Conservation (phyloP, 805 yeast species). For the Teunomyces cretensis region DNA sequence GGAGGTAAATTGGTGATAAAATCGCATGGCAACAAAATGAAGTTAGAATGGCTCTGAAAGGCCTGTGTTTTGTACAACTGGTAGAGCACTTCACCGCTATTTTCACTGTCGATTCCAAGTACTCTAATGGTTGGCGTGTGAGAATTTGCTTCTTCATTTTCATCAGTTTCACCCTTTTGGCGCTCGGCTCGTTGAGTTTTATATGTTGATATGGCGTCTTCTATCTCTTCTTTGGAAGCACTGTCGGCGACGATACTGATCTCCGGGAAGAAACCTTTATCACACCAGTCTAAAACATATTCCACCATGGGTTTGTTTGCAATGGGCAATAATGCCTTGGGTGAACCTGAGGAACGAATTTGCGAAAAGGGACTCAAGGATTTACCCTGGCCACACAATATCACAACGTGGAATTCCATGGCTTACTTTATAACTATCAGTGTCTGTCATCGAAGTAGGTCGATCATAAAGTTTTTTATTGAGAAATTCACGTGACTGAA, state of each 20-base stretch:
- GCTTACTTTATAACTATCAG: background rate
- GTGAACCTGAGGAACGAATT: slow-evolving; percentile 58
- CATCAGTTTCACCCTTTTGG: slow-evolving; percentile 4
- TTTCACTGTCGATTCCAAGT: slow-evolving; percentile 40
- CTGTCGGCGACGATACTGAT: slow-evolving; percentile 62
- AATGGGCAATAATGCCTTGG: slow-evolving; percentile 86
- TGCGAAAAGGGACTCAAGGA: slow-evolving; percentile 70
- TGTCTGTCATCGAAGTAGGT: background rate
- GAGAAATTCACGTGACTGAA: background rate
- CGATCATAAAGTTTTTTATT: background rate
- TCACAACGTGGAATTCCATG: slow-evolving; percentile 92
- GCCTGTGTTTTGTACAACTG: slow-evolving; percentile 43
- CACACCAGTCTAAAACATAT: slow-evolving; percentile 92
- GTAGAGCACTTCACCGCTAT: slow-evolving; percentile 64
- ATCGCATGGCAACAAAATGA: slow-evolving; percentile 91
- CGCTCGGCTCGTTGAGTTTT: slow-evolving; percentile 33
- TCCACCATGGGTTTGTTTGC: slow-evolving; percentile 88
- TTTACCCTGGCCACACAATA: slow-evolving; percentile 84
- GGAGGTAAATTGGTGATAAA: slow-evolving; percentile 92
- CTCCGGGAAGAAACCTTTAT: slow-evolving; percentile 71
- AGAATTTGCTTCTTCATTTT: slow-evolving; percentile 14
- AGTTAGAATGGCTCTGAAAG: slow-evolving; percentile 37
- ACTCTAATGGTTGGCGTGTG: slow-evolving; percentile 20
- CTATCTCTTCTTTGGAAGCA: slow-evolving; percentile 47
- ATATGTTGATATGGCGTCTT: slow-evolving; percentile 49